These are phyloP conservation scores for Macrolepiota albuminosa DNA, from an alignment of 768 basidiomycete genomes.

Conservation along the genomic window DNA sequence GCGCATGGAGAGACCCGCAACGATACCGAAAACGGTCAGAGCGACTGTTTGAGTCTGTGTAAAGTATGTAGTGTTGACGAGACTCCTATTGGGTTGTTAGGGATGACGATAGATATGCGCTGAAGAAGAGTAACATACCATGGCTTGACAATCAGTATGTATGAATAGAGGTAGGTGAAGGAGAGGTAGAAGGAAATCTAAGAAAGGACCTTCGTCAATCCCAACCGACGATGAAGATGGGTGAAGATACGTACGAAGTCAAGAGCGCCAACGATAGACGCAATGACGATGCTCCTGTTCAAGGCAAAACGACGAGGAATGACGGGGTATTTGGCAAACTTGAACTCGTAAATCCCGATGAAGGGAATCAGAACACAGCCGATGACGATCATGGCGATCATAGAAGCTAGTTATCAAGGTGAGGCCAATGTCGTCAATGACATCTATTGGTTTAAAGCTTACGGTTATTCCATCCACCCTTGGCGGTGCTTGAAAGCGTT, in stretches of 20 bases:
- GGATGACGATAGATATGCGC: neutral
- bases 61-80: conserved; percentile 60
- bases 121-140: conserved; percentile 26
- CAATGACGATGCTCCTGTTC: conserved; percentile 56
- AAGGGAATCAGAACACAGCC: conserved; percentile 40
- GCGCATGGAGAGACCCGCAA: conserved; percentile 53
- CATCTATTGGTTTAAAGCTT: too few species aligned
- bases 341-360: conserved; percentile 43
- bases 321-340: conserved; percentile 52
- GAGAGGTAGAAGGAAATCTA: conserved; percentile 66
- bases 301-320: conserved; percentile 53
- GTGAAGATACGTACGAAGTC: conserved; percentile 44
- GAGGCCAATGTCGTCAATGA: too few species aligned
- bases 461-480: too few species aligned
- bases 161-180: conserved; percentile 71
- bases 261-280: conserved; percentile 57
- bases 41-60: conserved; percentile 53
- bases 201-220: conserved; percentile 1
- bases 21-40: conserved; percentile 59
- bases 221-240: neutral
- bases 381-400: conserved; percentile 47
- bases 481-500: too few species aligned
- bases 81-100: conserved; percentile 36
- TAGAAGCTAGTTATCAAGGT: conserved; percentile 31
- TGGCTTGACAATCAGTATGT: conserved; percentile 48